Evolutionary conservation across 1,284 basidiomycete genomes (phyloP), one percentile per base, ranked within the genome.

Genomic region (Naganishia sp.): DNA sequence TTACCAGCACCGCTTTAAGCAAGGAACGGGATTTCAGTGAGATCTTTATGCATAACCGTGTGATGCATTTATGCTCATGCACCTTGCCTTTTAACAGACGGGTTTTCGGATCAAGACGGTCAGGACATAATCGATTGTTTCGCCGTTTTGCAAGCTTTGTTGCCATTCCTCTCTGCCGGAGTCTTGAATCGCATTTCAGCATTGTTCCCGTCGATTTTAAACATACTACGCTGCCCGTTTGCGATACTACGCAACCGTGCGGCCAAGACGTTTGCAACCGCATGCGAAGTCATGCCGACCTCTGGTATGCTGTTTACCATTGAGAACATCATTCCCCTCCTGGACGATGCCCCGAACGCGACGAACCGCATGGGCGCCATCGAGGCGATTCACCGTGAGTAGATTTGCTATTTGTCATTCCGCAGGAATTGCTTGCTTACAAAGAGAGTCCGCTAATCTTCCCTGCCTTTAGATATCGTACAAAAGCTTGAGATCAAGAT

Each of bases 121-220:
- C 96, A 99, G 79, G 90, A 93, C 73, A 85, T 98, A 32, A 88
- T 99, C 67, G 96, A 99, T 79, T 89, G 90, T 2, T 83, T 98
- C 61, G 94, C 94, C 60, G 89, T 96, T 42, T 82, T 99, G 13
- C 90, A 92, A 70, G 88, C 90, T 21, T 84, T 93, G 51, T 85
- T 88, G 5, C 88, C 90, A 0, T 85, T 88, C 23, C 84, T 99
- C 53, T 86, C 93, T 70, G 78, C 85, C 49, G 81, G 84, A 1
- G 83, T 97, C 1, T 87, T 89, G 81, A 81, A 84, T 2, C 87
- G 85, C 68, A 83, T 98, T 43, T 77, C 82, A 3, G 84, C 86
- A 62, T 83, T 94, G 18, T 88, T 98, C 70, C 90, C 91, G 0
- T 83, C 87, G 70, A 83, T 99, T 70, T 83, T 87, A 10, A 77